Percentiles rank a stretch among this genome's conserved stretches.
phyloP scores from a whole-genome alignment of 148 eudicot species.

The Amaranthus palmeri region DNA sequence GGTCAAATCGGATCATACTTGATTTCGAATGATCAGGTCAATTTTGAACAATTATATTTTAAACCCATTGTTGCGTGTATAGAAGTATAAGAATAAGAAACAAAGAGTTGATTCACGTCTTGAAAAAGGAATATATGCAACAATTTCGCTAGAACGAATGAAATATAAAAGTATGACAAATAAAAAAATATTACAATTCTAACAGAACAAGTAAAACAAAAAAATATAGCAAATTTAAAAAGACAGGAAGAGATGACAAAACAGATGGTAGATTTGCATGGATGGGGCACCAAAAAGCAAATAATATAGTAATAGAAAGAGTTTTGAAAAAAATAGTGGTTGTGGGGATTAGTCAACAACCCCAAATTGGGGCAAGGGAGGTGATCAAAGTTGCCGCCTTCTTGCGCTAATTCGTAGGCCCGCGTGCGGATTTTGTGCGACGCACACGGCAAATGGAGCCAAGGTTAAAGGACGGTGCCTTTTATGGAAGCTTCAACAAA shows the following conservation, averaged over 20 bases:
- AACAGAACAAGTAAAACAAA: too few relatives aligned
- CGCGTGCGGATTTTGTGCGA: slow-evolving; percentile 6
- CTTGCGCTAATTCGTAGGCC: not conserved
- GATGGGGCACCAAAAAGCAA: not conserved
- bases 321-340: not conserved
- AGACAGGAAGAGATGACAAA: slow-evolving; percentile 3
- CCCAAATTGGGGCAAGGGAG: not conserved
- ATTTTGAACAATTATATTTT: too few relatives aligned
- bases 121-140: too few relatives aligned
- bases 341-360: not conserved
- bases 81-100: too few relatives aligned
- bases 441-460: slow-evolving; percentile 1
- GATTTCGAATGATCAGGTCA: too few relatives aligned
- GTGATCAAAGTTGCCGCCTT: slow-evolving; percentile 15
- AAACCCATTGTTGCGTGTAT: too few relatives aligned
- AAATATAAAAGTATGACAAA: too few relatives aligned
- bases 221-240: too few relatives aligned
- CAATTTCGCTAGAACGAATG: not conserved
- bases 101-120: too few relatives aligned
- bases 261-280: slow-evolving; percentile 21
- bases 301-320: not conserved
- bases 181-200: too few relatives aligned
- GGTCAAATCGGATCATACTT: too few relatives aligned
- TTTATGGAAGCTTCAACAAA: slow-evolving; percentile 3
- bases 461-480: not conserved